These are phyloP conservation scores for Ceratobasidium sp. DNA, from an alignment of 1,284 basidiomycete species.

Conservation along the genomic window DNA sequence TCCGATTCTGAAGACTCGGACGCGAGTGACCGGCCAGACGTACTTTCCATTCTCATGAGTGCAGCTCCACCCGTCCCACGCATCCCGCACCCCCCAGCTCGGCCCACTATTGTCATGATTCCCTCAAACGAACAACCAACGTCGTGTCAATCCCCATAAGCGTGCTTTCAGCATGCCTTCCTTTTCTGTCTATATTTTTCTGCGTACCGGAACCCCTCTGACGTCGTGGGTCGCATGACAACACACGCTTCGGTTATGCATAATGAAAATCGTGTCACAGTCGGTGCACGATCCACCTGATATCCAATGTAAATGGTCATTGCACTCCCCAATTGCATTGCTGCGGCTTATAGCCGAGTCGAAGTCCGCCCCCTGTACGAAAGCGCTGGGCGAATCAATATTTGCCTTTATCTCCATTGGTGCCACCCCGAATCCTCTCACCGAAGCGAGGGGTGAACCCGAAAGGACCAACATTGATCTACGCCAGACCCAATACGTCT, in stretches of 20 bases:
- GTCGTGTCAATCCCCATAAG: neutral
- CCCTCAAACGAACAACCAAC: neutral
- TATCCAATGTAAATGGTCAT: neutral
- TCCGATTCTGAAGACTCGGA: slow-evolving; percentile 20
- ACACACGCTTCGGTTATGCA: neutral
- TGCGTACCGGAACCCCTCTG: neutral
- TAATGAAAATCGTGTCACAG: slow-evolving; percentile 10
- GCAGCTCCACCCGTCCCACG: slow-evolving; percentile 35
- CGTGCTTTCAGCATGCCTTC: neutral
- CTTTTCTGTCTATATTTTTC: neutral
- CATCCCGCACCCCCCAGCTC: neutral
- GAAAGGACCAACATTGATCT: neutral
- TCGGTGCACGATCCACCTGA: neutral
- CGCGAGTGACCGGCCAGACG: slow-evolving; percentile 12
- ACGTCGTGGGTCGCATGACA: slow-evolving; percentile 16
- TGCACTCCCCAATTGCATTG: neutral
- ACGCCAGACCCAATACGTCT: neutral
- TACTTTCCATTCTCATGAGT: slow-evolving; percentile 35
- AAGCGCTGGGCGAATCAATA: neutral
- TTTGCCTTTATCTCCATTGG: neutral
- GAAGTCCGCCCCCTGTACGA: neutral
- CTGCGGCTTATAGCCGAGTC: neutral
- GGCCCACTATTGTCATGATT: slow-evolving; percentile 24
- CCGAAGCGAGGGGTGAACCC: neutral
- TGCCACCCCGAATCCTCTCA: neutral